phyloP scores from a whole-genome alignment of 164 flowering plant genomes.

The Vitis labrusca region DNA sequence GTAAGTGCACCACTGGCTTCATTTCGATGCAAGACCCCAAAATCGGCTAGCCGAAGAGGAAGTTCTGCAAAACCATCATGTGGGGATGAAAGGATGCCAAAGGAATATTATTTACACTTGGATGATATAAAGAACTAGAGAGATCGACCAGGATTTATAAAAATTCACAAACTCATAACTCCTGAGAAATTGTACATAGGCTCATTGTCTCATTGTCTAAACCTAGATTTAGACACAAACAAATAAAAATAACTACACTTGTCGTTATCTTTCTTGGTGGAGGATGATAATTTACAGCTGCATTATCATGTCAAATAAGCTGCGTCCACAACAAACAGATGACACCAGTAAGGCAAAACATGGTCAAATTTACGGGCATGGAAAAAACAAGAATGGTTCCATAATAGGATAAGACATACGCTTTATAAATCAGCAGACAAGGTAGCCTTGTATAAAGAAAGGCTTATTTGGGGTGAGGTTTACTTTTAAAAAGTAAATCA shows the following conservation, averaged over 20 bases:
- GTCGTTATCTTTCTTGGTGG: too few relatives aligned
- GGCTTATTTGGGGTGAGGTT: too few relatives aligned
- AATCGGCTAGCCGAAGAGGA: slow-evolving; percentile 95
- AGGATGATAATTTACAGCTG: too few relatives aligned
- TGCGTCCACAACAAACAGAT: too few relatives aligned
- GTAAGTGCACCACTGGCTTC: slow-evolving; percentile 99
- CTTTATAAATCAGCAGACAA: too few relatives aligned
- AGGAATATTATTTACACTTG: background rate
- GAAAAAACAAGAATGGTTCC: too few relatives aligned
- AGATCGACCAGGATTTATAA: background rate
- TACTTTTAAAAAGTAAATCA: too few relatives aligned
- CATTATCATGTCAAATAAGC: too few relatives aligned
- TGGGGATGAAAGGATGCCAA: background rate
- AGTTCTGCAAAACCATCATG: slow-evolving; percentile 51
- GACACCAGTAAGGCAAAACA: too few relatives aligned
- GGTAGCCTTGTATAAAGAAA: too few relatives aligned
- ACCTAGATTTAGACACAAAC: background rate
- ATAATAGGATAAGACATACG: too few relatives aligned
- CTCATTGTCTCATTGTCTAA: background rate
- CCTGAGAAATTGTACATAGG: background rate
- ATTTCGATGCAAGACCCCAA: slow-evolving; percentile 97
- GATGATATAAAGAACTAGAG: background rate
- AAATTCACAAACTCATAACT: background rate
- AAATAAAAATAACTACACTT: background rate
- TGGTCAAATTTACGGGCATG: too few relatives aligned